phyloP scores from a whole-genome alignment of 345 rosid species.

The Brassica incana region DNA sequence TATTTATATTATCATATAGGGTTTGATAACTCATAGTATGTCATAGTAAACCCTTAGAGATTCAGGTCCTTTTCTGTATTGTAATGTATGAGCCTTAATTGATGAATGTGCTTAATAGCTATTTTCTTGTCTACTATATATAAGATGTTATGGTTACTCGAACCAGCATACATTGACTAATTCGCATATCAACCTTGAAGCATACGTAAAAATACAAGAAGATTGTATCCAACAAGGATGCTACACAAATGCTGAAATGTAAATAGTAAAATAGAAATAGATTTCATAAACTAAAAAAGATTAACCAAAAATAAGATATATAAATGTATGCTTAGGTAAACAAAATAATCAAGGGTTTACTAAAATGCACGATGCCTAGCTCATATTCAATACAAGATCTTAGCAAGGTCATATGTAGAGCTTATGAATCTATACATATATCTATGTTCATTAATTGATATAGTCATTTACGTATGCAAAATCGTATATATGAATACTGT shows the following conservation, averaged over 20 bases:
- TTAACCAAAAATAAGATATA: conserved; percentile 10
- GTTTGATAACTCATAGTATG: conserved; percentile 5
- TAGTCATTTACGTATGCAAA: neutral
- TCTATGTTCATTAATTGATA: neutral
- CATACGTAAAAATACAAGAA: neutral
- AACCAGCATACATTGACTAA: neutral
- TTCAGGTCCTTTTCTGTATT: neutral
- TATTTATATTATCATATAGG: conserved; percentile 8
- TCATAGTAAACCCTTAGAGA: neutral
- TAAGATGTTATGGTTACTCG: neutral
- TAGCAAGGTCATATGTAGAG: neutral
- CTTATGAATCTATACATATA: neutral
- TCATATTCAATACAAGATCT: neutral
- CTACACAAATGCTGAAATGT: neutral
- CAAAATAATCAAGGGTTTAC: neutral
- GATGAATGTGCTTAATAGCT: neutral
- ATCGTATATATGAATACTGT: neutral
- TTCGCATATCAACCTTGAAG: neutral
- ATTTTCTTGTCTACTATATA: neutral
- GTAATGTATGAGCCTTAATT: neutral
- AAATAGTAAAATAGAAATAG: neutral
- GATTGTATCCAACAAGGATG: neutral
- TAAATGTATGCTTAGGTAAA: conserved; percentile 13
- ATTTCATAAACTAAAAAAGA: neutral
- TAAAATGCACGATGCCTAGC: neutral